A percentile compares a stretch with the other conserved stretches of the same genome.
These are phyloP conservation scores for Lachnellula cervina DNA, from an alignment of 2,329 filamentous ascomycete genomes.

Conservation along the genomic window DNA sequence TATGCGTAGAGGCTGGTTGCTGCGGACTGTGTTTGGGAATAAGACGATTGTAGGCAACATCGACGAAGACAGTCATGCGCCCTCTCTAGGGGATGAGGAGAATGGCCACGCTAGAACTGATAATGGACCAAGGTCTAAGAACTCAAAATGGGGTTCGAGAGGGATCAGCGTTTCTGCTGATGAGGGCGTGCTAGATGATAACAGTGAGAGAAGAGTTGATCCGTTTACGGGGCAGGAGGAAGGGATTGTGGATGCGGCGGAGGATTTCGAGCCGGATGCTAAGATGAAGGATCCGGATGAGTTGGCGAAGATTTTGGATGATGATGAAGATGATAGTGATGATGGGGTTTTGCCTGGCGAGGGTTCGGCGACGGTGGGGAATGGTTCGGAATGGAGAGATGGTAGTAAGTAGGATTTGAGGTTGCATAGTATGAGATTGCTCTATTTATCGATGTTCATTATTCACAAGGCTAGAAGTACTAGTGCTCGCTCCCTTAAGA, in stretches of 20 bases:
- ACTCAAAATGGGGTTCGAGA: slow-evolving; percentile 51
- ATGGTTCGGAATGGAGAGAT: slow-evolving; percentile 26
- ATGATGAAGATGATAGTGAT: slow-evolving; percentile 41
- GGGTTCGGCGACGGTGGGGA: slow-evolving; percentile 16
- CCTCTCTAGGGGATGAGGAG: slow-evolving; percentile 25
- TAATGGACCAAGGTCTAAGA: neutral
- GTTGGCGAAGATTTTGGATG: slow-evolving; percentile 54
- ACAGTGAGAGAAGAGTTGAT: slow-evolving; percentile 37
- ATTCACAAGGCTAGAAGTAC: neutral
- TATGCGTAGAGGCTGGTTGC: slow-evolving; percentile 76
- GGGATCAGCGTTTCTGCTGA: slow-evolving; percentile 65
- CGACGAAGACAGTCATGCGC: slow-evolving; percentile 22
- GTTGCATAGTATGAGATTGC: neutral
- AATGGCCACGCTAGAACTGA: slow-evolving; percentile 1
- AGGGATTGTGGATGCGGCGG: slow-evolving; percentile 39
- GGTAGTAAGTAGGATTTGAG: slow-evolving; percentile 7
- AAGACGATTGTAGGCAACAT: slow-evolving; percentile 47
- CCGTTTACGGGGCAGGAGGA: slow-evolving; percentile 39
- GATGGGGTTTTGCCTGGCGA: slow-evolving; percentile 17
- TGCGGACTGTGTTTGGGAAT: slow-evolving; percentile 71
- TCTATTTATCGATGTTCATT: neutral
- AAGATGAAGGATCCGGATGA: slow-evolving; percentile 65
- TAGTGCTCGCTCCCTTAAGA: too few relatives aligned
- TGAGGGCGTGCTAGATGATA: slow-evolving; percentile 50
- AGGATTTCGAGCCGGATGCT: slow-evolving; percentile 53